Base-by-base conservation (phyloP, 495 filamentous ascomycete species). In the Penicillium riverlandense region DNA sequence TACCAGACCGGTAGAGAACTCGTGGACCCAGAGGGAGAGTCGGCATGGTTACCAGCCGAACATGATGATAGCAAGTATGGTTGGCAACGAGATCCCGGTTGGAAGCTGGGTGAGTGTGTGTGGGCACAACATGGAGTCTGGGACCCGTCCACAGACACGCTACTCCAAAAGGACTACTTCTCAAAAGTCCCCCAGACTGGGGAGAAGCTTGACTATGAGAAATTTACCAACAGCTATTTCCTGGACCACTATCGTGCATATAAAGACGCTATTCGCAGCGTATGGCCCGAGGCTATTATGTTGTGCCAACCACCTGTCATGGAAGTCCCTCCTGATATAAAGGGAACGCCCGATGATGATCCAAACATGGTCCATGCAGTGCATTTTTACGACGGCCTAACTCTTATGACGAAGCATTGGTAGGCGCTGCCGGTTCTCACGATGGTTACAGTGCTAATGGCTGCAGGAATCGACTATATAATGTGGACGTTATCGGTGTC, bases 101-200 rank as follows among this genome's bases (percentile, higher is more conserved):
- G 92, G 92, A 92, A 84, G 53, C 65, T 98, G 8, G 94, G 91
- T 11, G 82, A 94, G 63, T 96, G 92, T 58, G 50, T 97, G 28
- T 98, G 92, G 92, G 92, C 94, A 10, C 92, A 97, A 50, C 90
- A 97, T 65, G 90, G 89, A 5, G 80, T 97, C 0, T 98, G 92
- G 92, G 90, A 97, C 57, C 85, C 86, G 7, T 71, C 74, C 0
- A 83, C 74, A 7, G 88, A 96, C 58, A 78, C 76, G 11, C 67
- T 98, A 2, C 62, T 94, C 29, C 79, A 77, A 48, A 92, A 90
- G 57, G 83, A 94, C 55, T 97, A 97, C 63, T 98, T 98, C 54
- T 73, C 79, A 7, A 86, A 84, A 49, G 75, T 83, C 37, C 87
- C 89, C 0, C 61, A 58, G 11, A 87, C 78, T 2, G 86, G 85